Conservation (phyloP, 257 asterid species). For the Solanum bukasovii region DNA sequence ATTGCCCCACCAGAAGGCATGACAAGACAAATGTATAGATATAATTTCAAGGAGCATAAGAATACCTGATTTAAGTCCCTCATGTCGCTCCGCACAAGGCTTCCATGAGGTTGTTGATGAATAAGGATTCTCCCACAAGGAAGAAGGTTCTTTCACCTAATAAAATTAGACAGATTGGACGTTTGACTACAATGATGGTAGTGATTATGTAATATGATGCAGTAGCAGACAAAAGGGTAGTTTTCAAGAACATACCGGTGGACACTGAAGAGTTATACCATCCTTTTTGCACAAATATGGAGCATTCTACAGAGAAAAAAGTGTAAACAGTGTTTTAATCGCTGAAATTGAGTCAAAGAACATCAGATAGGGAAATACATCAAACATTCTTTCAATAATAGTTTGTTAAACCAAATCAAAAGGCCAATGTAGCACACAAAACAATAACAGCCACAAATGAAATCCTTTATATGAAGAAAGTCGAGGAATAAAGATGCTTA, state of each 20-base stretch:
- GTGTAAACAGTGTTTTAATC: neutral
- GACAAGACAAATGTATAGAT: neutral
- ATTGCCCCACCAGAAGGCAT: neutral
- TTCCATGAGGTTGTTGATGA: constrained; percentile 98
- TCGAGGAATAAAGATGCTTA: neutral
- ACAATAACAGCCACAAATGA: neutral
- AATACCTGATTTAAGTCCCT: constrained; percentile 63
- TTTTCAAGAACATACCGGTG: constrained; percentile 46
- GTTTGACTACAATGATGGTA: constrained; percentile 1
- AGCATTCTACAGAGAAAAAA: constrained; percentile 53
- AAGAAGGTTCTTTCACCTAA: constrained; percentile 84
- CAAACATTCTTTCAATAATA: neutral
- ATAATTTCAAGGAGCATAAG: neutral
- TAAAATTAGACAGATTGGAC: neutral
- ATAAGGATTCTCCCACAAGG: constrained; percentile 96
- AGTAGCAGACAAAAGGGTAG: neutral
- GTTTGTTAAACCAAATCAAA: neutral
- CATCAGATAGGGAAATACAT: neutral
- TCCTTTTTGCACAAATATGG: constrained; percentile 89
- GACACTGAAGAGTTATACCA: constrained; percentile 88
- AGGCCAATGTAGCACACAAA: neutral
- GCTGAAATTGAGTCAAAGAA: neutral
- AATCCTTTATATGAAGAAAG: neutral
- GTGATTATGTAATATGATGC: neutral
- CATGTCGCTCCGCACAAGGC: constrained; percentile 82